phyloP scores from a whole-genome alignment of 805 yeast species.

The Yarrowia hollandica region DNA sequence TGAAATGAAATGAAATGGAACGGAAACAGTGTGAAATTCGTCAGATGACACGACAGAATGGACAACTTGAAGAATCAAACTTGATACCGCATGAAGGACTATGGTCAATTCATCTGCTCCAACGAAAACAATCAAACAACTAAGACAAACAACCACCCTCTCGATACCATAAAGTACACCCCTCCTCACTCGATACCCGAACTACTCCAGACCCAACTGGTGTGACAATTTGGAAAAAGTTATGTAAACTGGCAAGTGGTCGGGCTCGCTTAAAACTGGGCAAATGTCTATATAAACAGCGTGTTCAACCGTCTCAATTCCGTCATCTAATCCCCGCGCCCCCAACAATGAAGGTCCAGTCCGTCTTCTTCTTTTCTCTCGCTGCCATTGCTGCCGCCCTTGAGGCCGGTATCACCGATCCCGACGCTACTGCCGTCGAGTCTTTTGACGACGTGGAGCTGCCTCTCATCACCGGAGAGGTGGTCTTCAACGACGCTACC shows the following conservation, averaged over 20 bases:
- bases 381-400: constrained; percentile 19
- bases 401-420: constrained; percentile 2
- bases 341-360: constrained; percentile 4
- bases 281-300: background rate
- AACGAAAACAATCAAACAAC: no score
- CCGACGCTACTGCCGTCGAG: background rate
- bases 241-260: background rate
- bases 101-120: no score
- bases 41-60: no score
- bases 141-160: no score
- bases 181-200: no score
- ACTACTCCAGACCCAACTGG: no score
- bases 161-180: no score
- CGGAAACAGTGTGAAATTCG: no score
- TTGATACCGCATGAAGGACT: no score
- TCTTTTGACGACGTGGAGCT: background rate
- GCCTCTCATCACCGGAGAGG: constrained; percentile 1
- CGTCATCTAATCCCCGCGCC: background rate
- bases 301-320: background rate
- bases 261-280: no score
- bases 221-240: background rate
- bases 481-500: background rate
- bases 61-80: no score
- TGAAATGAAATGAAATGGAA: no score
- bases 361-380: constrained; percentile 15